Conservation (phyloP, 2,329 filamentous ascomycete species). For the Aspergillus sp. region DNA sequence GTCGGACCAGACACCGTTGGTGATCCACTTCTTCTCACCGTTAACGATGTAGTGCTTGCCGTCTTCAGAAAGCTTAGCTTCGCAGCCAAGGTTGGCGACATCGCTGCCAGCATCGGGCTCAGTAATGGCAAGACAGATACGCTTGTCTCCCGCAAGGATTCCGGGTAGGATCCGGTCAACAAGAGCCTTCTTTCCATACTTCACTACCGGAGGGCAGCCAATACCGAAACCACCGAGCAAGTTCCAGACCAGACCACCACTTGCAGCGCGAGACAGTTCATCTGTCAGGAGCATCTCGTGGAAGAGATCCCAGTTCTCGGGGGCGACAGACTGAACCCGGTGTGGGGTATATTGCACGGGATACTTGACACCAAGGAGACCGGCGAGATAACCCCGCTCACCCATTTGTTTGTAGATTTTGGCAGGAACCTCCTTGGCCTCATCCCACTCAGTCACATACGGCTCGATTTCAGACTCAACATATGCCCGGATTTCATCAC, state of each 20-base stretch:
- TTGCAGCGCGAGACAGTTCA: slow-evolving; percentile 84
- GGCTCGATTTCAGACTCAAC: slow-evolving; percentile 87
- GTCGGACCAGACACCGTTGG: slow-evolving; percentile 93
- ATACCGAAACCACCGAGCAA: slow-evolving; percentile 96
- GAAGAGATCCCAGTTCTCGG: slow-evolving; percentile 97
- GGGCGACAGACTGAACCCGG: slow-evolving; percentile 71
- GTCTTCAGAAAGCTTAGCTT: slow-evolving; percentile 91
- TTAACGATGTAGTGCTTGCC: slow-evolving; percentile 99
- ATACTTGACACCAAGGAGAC: slow-evolving; percentile 77
- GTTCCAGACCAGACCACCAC: slow-evolving; percentile 95
- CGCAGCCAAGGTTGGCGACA: slow-evolving; percentile 91
- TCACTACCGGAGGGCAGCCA: slow-evolving; percentile 84
- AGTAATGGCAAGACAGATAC: slow-evolving; percentile 95
- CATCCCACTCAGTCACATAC: slow-evolving; percentile 93
- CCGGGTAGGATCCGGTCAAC: slow-evolving; percentile 85
- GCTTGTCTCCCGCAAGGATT: slow-evolving; percentile 88
- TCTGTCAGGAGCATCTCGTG: slow-evolving; percentile 96
- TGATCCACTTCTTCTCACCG: slow-evolving; percentile 99
- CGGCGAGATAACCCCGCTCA: slow-evolving; percentile 85
- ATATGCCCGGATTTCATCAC: slow-evolving; percentile 89
- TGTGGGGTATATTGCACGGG: slow-evolving; percentile 72
- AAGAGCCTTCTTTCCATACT: slow-evolving; percentile 83
- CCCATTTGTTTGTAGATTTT: slow-evolving; percentile 96
- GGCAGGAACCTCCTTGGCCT: slow-evolving; percentile 84
- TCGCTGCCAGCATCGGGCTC: slow-evolving; percentile 94